Percentiles rank a stretch among this genome's conserved stretches.
These are phyloP conservation scores for Salix arbutifolia DNA, from an alignment of 345 rosid genomes.

Conservation along the genomic window DNA sequence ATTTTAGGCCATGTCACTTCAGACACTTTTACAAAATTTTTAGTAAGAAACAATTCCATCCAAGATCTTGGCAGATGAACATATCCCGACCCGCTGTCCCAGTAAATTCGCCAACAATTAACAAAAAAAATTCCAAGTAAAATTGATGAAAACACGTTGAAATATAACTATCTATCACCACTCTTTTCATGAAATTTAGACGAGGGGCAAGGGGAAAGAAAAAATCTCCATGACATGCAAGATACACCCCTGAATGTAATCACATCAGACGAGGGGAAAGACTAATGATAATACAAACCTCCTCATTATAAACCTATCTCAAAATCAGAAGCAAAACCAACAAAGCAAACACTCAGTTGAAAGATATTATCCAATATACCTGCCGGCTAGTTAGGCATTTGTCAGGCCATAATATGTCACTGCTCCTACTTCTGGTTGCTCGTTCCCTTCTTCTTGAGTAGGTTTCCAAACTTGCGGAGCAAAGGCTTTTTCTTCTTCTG, in stretches of 20 bases:
- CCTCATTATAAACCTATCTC: constrained; percentile 35
- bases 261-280: constrained; percentile 17
- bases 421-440: constrained; percentile 55
- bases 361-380: constrained; percentile 30
- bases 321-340: constrained; percentile 27
- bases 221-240: constrained; percentile 37
- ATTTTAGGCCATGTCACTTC: too few species aligned
- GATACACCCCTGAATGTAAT: constrained; percentile 23
- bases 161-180: constrained; percentile 23
- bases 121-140: background rate
- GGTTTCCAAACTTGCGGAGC: constrained; percentile 84
- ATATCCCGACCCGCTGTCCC: too few species aligned
- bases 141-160: constrained; percentile 5
- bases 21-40: too few species aligned
- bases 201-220: constrained; percentile 15
- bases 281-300: constrained; percentile 39
- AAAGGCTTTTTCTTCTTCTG: constrained; percentile 89
- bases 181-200: constrained; percentile 26
- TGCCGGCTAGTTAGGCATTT: constrained; percentile 21
- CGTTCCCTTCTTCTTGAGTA: constrained; percentile 83
- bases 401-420: constrained; percentile 20
- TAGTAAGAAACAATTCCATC: background rate
- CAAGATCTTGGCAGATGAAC: background rate
- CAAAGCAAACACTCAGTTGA: constrained; percentile 35
- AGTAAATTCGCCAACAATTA: background rate